Evolutionary conservation across 1,284 basidiomycete genomes (phyloP).

Genomic region (Tetrapyrgos nigripes): DNA sequence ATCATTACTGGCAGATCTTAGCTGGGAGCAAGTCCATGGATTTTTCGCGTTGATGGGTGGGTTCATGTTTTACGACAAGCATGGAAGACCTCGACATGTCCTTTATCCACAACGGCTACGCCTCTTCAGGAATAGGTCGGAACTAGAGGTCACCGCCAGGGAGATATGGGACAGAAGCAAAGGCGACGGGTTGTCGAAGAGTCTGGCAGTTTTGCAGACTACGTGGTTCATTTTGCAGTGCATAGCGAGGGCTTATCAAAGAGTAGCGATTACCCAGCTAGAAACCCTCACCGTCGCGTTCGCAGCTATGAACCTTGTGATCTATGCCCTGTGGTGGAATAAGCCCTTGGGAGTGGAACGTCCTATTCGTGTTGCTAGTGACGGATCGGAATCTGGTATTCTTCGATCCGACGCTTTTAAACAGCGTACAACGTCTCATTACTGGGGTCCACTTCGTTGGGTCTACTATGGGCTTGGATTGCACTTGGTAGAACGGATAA

Average conservation of each 20-base stretch:
- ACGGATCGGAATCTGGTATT: too few species aligned
- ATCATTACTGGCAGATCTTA: neutral
- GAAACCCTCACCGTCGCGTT: conserved; percentile 9
- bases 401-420: too few species aligned
- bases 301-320: conserved; percentile 3
- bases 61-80: conserved; percentile 21
- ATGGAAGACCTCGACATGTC: conserved; percentile 1
- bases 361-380: neutral
- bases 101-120: neutral
- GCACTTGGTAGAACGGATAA: too few species aligned
- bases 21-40: conserved; percentile 30
- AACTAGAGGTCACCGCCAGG: conserved; percentile 8
- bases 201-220: neutral
- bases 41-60: conserved; percentile 36
- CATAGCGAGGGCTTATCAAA: neutral
- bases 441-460: too few species aligned
- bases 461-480: too few species aligned
- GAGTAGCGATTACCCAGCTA: conserved; percentile 1
- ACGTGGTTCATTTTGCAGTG: conserved; percentile 7
- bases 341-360: conserved; percentile 6
- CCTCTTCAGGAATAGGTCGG: neutral
- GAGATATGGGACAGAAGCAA: conserved; percentile 33
- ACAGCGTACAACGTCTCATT: too few species aligned
- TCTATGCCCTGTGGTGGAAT: conserved; percentile 11
- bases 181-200: neutral